phyloP scores from a whole-genome alignment of 2,329 filamentous ascomycete genomes.

The Hypoxylon sp. region DNA sequence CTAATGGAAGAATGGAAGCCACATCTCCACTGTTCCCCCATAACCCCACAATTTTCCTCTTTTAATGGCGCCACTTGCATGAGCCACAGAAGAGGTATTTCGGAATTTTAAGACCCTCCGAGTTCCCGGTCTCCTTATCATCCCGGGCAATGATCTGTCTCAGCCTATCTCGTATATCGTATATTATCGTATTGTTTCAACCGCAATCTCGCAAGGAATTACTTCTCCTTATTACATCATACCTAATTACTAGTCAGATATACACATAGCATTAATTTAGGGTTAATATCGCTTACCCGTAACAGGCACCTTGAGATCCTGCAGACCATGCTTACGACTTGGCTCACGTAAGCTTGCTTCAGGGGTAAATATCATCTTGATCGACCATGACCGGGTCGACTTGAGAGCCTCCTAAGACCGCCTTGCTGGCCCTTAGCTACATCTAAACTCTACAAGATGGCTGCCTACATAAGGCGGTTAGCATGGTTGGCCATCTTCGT shows the following conservation, averaged over 20 bases:
- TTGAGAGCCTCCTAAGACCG: slow-evolving; percentile 19
- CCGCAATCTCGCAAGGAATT: slow-evolving; percentile 6
- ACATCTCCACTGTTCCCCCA: background rate
- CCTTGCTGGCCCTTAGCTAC: slow-evolving; percentile 12
- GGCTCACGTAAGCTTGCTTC: slow-evolving; percentile 32
- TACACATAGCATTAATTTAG: slow-evolving; percentile 3
- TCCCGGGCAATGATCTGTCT: background rate
- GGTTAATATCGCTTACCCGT: background rate
- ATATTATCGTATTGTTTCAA: background rate
- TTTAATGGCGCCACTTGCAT: slow-evolving; percentile 15
- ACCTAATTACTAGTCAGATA: slow-evolving; percentile 1
- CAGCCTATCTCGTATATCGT: background rate
- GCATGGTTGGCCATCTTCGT: slow-evolving; percentile 40
- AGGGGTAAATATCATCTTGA: slow-evolving; percentile 17
- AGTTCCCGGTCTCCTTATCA: slow-evolving; percentile 19
- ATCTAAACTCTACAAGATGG: slow-evolving; percentile 21
- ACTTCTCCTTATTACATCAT: slow-evolving; percentile 25
- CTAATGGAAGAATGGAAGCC: background rate
- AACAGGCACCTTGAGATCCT: background rate
- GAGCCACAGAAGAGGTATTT: slow-evolving; percentile 27
- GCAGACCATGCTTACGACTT: background rate
- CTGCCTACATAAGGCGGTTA: slow-evolving; percentile 28
- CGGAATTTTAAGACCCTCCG: slow-evolving; percentile 30
- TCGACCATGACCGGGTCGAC: slow-evolving; percentile 16
- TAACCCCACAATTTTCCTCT: slow-evolving; percentile 8